Evolutionary conservation across 768 basidiomycete genomes (phyloP).

Genomic region (Amanita phalloides): DNA sequence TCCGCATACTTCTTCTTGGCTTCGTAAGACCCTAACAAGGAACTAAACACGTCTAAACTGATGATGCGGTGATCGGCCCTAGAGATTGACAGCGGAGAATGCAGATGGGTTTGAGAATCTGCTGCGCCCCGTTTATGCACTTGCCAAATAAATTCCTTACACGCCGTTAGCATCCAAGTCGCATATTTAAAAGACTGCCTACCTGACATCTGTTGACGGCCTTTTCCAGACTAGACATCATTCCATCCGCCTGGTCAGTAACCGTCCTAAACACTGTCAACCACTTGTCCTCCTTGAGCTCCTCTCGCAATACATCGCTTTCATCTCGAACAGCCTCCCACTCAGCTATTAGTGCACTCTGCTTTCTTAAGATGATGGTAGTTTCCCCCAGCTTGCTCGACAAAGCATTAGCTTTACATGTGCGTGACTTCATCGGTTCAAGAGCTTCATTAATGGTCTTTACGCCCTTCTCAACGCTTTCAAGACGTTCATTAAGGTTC

Average conservation of each 20-base stretch:
- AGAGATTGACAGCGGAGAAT: constrained; percentile 33
- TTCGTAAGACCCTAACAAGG: constrained; percentile 65
- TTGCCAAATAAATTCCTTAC: constrained; percentile 80
- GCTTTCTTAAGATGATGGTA: constrained; percentile 55
- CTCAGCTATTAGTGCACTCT: constrained; percentile 58
- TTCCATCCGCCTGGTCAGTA: constrained; percentile 90
- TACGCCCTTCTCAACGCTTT: constrained; percentile 62
- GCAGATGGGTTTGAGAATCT: constrained; percentile 28
- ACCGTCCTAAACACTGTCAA: constrained; percentile 90
- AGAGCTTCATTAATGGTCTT: constrained; percentile 57
- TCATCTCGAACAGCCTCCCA: constrained; percentile 80
- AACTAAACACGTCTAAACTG: constrained; percentile 52
- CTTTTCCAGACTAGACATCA: constrained; percentile 96
- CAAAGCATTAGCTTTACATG: constrained; percentile 36
- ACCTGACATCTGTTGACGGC: constrained; percentile 87
- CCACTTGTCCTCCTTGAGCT: constrained; percentile 97
- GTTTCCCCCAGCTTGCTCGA: constrained; percentile 28
- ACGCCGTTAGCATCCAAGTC: constrained; percentile 4
- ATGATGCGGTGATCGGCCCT: constrained; percentile 41
- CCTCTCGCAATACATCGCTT: constrained; percentile 74
- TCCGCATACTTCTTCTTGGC: constrained; percentile 74
- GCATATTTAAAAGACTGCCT: constrained; percentile 14
- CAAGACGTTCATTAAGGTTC: constrained; percentile 68
- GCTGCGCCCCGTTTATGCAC: constrained; percentile 49
- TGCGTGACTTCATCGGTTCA: constrained; percentile 39